Evolutionary conservation across 208 protist species (phyloP).

Genomic region (Naegleria lovaniensis): DNA sequence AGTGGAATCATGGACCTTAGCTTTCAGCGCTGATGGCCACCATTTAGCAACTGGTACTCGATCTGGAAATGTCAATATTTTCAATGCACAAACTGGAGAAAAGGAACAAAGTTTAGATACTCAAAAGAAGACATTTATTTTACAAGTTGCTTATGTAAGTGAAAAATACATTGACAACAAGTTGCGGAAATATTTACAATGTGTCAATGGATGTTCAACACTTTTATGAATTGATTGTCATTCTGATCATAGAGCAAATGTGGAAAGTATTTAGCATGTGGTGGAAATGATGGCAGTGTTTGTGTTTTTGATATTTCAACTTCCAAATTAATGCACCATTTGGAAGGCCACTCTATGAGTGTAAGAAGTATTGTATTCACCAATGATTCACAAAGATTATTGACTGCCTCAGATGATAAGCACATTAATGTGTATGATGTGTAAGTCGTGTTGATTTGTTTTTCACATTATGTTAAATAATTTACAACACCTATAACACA

Average conservation of each 20-base stretch:
- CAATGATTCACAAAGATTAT: constrained; percentile 3
- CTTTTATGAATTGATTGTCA: not conserved
- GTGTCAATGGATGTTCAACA: too few species aligned
- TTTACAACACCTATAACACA: too few species aligned
- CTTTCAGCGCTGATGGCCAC: not conserved
- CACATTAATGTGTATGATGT: constrained; percentile 20
- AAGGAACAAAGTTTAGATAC: constrained; percentile 11
- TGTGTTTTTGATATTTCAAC: constrained; percentile 12
- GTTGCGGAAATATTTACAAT: not conserved
- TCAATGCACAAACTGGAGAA: not conserved
- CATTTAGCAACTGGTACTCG: constrained; percentile 6
- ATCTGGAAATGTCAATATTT: constrained; percentile 27
- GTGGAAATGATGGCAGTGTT: not conserved
- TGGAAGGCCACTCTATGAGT: not conserved
- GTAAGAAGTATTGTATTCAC: constrained; percentile 16
- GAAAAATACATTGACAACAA: not conserved
- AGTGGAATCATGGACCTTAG: constrained; percentile 15
- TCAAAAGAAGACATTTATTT: constrained; percentile 20
- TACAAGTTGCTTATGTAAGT: constrained; percentile 9
- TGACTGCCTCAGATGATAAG: constrained; percentile 23
- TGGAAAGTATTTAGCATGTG: constrained; percentile 19
- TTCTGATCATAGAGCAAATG: not conserved
- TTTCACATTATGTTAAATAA: not conserved
- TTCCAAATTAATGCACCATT: not conserved
- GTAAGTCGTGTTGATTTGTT: not conserved